phyloP scores from a whole-genome alignment of 768 basidiomycete genomes.

The Leccinum imitatum region DNA sequence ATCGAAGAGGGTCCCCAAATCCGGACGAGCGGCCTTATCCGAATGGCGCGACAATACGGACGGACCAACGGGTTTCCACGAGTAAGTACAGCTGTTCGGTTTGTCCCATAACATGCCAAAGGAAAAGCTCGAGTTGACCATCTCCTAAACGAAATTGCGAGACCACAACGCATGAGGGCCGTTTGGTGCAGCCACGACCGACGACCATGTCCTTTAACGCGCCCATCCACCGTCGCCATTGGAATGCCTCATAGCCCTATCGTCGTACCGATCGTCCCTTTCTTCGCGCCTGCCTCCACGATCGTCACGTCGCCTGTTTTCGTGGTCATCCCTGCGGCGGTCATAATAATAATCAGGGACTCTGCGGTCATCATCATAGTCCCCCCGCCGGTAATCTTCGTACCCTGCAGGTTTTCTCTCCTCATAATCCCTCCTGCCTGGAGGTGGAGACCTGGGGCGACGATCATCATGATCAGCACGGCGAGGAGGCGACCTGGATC shows the following conservation, averaged over 20 bases:
- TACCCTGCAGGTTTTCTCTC: slow-evolving; percentile 90
- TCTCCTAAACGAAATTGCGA: slow-evolving; percentile 53
- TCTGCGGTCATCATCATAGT: slow-evolving; percentile 77
- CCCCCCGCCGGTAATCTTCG: slow-evolving; percentile 85
- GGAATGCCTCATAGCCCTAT: slow-evolving; percentile 67
- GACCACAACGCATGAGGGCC: slow-evolving; percentile 34
- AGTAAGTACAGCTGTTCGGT: slow-evolving; percentile 40
- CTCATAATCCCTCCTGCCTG: slow-evolving; percentile 76
- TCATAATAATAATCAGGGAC: slow-evolving; percentile 85
- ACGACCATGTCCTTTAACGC: slow-evolving; percentile 54
- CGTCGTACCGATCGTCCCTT: slow-evolving; percentile 79
- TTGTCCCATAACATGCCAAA: slow-evolving; percentile 38
- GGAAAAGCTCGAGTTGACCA: slow-evolving; percentile 40
- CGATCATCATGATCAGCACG: slow-evolving; percentile 72
- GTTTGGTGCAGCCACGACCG: slow-evolving; percentile 36
- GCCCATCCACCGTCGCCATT: slow-evolving; percentile 80
- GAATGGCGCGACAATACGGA: slow-evolving; percentile 34
- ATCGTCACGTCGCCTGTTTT: slow-evolving; percentile 61
- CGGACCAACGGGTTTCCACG: slow-evolving; percentile 36
- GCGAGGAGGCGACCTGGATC: slow-evolving; percentile 80
- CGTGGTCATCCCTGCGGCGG: slow-evolving; percentile 77
- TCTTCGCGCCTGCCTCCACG: slow-evolving; percentile 76
- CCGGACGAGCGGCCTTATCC: slow-evolving; percentile 32
- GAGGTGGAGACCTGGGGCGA: slow-evolving; percentile 75
- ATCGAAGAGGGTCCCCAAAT: slow-evolving; percentile 22